These are phyloP conservation scores for Aristolochia contorta DNA, from an alignment of 164 flowering plant species.

Conservation along the genomic window DNA sequence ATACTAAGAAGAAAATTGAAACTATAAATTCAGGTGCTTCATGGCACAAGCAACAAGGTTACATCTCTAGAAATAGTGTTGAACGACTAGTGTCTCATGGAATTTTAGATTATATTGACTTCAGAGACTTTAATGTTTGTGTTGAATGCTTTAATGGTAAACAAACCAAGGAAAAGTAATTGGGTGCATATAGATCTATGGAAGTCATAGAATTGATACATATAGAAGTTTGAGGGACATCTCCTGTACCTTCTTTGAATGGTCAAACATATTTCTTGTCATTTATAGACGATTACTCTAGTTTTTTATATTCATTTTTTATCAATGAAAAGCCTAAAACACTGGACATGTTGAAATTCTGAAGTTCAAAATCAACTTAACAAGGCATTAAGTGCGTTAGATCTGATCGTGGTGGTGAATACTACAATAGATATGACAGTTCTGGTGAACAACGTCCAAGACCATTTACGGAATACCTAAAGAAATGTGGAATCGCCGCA, in stretches of 20 bases:
- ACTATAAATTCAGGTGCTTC: not conserved
- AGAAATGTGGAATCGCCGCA: no score
- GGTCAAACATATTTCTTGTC: slow-evolving; percentile 2
- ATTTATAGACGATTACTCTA: not conserved
- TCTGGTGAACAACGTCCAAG: no score
- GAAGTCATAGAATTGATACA: slow-evolving; percentile 5
- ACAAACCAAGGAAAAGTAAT: not conserved
- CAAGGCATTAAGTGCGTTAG: no score
- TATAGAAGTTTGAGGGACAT: not conserved
- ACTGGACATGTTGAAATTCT: no score
- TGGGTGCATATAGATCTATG: no score
- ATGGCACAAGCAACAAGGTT: slow-evolving; percentile 4
- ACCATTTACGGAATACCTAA: no score
- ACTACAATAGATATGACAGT: no score
- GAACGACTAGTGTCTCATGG: not conserved
- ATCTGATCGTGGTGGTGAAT: no score
- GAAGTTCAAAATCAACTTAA: no score
- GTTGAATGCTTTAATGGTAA: no score
- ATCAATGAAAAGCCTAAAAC: no score
- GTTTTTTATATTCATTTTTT: not conserved
- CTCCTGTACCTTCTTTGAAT: not conserved
- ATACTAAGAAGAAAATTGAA: not conserved
- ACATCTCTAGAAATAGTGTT: not conserved
- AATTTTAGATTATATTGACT: not conserved
- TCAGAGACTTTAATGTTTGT: no score